Evolutionary conservation across 768 basidiomycete genomes (phyloP).

Genomic region (Boletus rex-veris): DNA sequence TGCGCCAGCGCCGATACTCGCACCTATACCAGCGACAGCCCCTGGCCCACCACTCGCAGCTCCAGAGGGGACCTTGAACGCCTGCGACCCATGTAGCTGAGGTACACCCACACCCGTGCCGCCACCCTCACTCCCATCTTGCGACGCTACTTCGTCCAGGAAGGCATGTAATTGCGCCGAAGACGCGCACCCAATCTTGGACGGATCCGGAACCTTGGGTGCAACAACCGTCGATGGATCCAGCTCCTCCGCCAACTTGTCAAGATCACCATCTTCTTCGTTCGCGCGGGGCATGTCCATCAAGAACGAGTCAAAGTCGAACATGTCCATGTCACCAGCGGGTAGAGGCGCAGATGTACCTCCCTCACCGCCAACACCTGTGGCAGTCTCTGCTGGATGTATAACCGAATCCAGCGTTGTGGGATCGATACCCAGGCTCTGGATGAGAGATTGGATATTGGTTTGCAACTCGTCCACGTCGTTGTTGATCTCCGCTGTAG

Average conservation of each 20-base stretch:
- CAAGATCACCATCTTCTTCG: conserved; percentile 29
- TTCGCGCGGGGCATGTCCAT: conserved; percentile 36
- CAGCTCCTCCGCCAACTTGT: conserved; percentile 33
- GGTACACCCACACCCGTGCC: not conserved
- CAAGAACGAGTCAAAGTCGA: conserved; percentile 41
- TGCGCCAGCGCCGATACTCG: not conserved
- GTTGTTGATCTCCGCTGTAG: conserved; percentile 60
- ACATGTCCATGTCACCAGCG: conserved; percentile 17
- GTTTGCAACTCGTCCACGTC: conserved; percentile 69
- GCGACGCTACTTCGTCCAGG: conserved; percentile 41
- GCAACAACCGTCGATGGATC: conserved; percentile 34
- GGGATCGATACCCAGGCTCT: conserved; percentile 66
- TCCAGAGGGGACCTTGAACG: conserved; percentile 7
- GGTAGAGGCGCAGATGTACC: not conserved
- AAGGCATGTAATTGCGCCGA: conserved; percentile 41
- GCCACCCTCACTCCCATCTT: conserved; percentile 20
- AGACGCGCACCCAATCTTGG: conserved; percentile 31
- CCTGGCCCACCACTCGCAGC: not conserved
- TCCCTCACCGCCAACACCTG: conserved; percentile 8
- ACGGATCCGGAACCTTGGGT: conserved; percentile 20
- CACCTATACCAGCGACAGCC: not conserved
- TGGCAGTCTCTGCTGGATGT: conserved; percentile 4
- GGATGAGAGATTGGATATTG: conserved; percentile 68
- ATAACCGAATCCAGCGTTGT: conserved; percentile 18
- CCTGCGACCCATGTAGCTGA: not conserved